Base-by-base conservation (phyloP, 2,329 filamentous ascomycete genomes). In the Penicillium sclerotigenum region DNA sequence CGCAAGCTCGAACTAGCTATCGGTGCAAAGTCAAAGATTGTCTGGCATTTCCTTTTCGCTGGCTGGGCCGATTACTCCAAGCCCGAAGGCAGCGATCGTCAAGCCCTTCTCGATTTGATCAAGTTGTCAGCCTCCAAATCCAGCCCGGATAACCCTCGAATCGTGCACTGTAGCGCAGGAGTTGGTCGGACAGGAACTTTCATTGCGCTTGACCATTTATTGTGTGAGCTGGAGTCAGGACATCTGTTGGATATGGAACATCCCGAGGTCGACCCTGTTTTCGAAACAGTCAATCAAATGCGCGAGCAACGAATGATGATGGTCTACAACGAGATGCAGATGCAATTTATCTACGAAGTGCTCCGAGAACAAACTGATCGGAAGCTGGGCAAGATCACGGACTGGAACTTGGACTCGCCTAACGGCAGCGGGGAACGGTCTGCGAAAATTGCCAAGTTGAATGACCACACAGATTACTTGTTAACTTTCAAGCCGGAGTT, bases 101-200 rank as follows among this genome's bases (percentile, higher is more conserved):
- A 72, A 56, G 80, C 79, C 11, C 73, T 83, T 10, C 66, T 83
- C 6, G 71, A 78, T 50, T 69, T 85, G 37, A 82, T 84, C 60
- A 75, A 74, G 22, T 59, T 77, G 26, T 78, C 78, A 3, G 75
- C 73, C 18, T 74, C 71, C 43, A 79, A 79, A 61, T 72, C 68
- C 28, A 76, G 76, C 8, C 61, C 79, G 7, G 73, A 79, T 22
- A 91, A 89, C 66, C 90, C 93, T 5, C 87, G 93, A 53, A 87
- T 97, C 57, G 83, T 91, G 11, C 89, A 92, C 73, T 92, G 89
- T 77, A 96, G 90, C 69, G 94, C 94, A 8, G 94, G 94, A 37
- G 93, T 99, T 14, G 94, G 94, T 13, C 86, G 94, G 53, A 96
- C 90, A 8, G 94, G 94, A 33, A 97, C 94, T 0, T 99, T 97